Percentiles rank a stretch among this genome's conserved stretches.
Conservation (phyloP, 2,329 filamentous ascomycete species). For the Aureobasidium sp. region DNA sequence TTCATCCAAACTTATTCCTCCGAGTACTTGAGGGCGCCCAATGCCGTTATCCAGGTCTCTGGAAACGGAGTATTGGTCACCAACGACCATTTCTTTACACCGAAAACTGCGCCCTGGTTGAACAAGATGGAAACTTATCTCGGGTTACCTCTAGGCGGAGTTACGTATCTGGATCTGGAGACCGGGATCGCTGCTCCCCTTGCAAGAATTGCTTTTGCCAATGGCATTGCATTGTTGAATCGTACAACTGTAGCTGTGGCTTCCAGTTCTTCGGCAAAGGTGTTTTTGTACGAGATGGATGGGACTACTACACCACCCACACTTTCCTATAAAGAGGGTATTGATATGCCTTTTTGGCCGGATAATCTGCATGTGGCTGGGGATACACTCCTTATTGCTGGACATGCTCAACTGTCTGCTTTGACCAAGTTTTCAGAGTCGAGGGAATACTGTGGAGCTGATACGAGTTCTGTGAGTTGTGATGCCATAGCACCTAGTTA, state of each 20-base stretch:
- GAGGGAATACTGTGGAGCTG: constrained; percentile 17
- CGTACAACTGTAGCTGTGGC: constrained; percentile 30
- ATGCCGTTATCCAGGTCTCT: constrained; percentile 30
- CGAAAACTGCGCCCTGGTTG: constrained; percentile 21
- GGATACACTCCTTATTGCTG: constrained; percentile 32
- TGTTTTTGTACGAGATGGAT: constrained; percentile 28
- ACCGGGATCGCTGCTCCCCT: constrained; percentile 17
- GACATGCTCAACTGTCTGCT: constrained; percentile 31
- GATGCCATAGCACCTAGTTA: constrained; percentile 24
- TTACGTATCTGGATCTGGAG: constrained; percentile 26
- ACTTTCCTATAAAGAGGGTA: constrained; percentile 15
- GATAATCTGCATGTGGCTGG: constrained; percentile 34
- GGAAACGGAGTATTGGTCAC: constrained; percentile 30
- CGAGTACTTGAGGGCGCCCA: constrained; percentile 28
- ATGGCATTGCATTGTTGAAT: constrained; percentile 32
- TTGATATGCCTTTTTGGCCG: constrained; percentile 24
- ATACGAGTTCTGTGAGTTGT: constrained; percentile 16
- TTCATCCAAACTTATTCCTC: constrained; percentile 27
- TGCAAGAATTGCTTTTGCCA: constrained; percentile 32
- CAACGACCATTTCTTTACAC: constrained; percentile 34
- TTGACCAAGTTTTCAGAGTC: constrained; percentile 21
- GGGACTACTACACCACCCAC: neutral
- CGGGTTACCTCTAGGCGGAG: constrained; percentile 27
- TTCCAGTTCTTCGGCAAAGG: constrained; percentile 24
- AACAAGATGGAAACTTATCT: constrained; percentile 32